Evolutionary conservation across 306 rosid species (phyloP), one percentile per base, ranked within the genome.

Genomic region (Acacia confusa): DNA sequence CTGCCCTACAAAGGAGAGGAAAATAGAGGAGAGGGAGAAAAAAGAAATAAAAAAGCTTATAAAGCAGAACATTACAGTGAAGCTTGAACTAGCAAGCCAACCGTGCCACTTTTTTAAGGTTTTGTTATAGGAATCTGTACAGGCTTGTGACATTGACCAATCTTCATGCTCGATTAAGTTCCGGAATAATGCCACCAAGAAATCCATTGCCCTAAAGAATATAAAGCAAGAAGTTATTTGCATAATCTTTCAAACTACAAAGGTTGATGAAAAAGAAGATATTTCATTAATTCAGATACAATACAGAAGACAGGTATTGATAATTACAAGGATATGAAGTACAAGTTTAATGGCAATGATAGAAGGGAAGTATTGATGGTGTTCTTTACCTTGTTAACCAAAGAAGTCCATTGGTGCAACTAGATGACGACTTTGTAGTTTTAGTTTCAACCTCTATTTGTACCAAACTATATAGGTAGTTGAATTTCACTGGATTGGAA

Each of bases 321-420:
- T 53, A 2, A 20, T 53, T 7, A 53, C 20, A 6, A 20, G 25
- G 12, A 70, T 61, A 78, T 25, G 53, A 72, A 78, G 73, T 75
- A 70, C 48, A 38, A 68, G 75, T 58, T n/a, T 69, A 64, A 72
- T 28, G 71, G 30, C 44, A 80, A 73, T 7, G 72, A 75, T 10
- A 41, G 34, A 53, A 66, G 55, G 22, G 30, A 47, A 16, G 48
- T 13, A 38, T 8, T 24, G 48, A 32, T 70, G 53, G 34, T 64
- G 40, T 57, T 67, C 58, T 48, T 83, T 86, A 93, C 99, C 99
- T 96, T 69, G 99, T 96, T 88, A 96, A 85, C 99, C 99, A 96
- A 79, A 96, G 98, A 87, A 96, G 98, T 65, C 99, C 99, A 83
- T 96, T 96, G 81, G 99, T 80, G 87, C 98, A 92, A 83, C 99